phyloP scores from a whole-genome alignment of 129 eudicot genomes.

The Flaveria trinervia region DNA sequence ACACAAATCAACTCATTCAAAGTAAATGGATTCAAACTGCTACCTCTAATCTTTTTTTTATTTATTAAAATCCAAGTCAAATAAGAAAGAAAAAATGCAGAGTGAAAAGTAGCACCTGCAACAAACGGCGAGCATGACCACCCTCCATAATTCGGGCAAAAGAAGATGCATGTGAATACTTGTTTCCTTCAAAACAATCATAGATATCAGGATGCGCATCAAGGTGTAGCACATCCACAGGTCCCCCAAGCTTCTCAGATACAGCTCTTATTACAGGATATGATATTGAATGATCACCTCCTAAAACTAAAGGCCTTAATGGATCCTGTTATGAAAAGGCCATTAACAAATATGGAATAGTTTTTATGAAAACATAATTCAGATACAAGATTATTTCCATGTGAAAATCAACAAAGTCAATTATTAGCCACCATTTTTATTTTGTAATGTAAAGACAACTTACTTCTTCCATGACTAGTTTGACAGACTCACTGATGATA shows the following conservation, averaged over 20 bases:
- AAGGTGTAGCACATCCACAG: constrained; percentile 86
- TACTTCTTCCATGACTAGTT: constrained; percentile 92
- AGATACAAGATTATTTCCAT: background rate
- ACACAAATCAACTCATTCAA: background rate
- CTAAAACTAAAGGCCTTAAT: constrained; percentile 84
- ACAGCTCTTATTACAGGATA: constrained; percentile 93
- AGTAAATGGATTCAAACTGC: constrained; percentile 7
- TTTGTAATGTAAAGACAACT: constrained; percentile 20
- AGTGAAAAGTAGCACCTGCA: constrained; percentile 56
- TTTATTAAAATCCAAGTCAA: background rate
- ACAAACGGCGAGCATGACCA: constrained; percentile 85
- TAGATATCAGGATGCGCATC: constrained; percentile 99
- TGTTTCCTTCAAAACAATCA: constrained; percentile 87
- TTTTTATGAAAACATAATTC: background rate
- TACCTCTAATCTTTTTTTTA: constrained; percentile 17
- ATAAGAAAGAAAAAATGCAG: background rate
- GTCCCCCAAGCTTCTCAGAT: constrained; percentile 98
- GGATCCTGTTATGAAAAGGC: constrained; percentile 57
- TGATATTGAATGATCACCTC: constrained; percentile 97
- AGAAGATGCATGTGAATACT: constrained; percentile 95
- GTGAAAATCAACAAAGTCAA: constrained; percentile 17
- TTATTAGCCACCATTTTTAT: background rate
- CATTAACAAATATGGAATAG: constrained; percentile 1
- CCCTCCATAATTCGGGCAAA: constrained; percentile 99
- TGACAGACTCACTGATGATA: constrained; percentile 83